Evolutionary conservation across 208 protist genomes (phyloP).

Genomic region (Trypanosoma brucei): DNA sequence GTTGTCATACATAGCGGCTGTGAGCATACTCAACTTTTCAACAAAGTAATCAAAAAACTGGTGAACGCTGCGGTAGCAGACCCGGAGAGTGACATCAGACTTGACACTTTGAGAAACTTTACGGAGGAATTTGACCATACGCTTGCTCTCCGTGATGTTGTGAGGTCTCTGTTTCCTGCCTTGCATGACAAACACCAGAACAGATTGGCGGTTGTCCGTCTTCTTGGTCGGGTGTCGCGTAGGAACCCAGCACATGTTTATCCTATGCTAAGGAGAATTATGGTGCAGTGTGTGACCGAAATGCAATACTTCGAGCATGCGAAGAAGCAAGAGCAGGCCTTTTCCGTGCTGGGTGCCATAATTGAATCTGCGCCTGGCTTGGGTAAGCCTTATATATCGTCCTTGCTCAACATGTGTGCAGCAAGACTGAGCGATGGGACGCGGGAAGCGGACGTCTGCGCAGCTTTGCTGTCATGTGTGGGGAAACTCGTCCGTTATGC

Average conservation of each 20-base stretch:
- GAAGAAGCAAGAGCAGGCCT: slow-evolving; percentile 81
- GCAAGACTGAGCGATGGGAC: slow-evolving; percentile 46
- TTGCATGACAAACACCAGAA: slow-evolving; percentile 88
- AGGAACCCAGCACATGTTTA: slow-evolving; percentile 77
- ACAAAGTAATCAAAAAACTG: slow-evolving; percentile 66
- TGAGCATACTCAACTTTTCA: slow-evolving; percentile 80
- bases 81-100: slow-evolving; percentile 83
- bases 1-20: slow-evolving; percentile 75
- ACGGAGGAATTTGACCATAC: slow-evolving; percentile 68
- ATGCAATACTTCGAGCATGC: slow-evolving; percentile 72
- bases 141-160: slow-evolving; percentile 73
- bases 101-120: slow-evolving; percentile 78
- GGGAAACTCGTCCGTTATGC: slow-evolving; percentile 81
- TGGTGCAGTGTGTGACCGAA: slow-evolving; percentile 82
- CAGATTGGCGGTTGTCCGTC: slow-evolving; percentile 60
- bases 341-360: slow-evolving; percentile 65
- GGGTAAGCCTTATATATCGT: slow-evolving; percentile 75
- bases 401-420: slow-evolving; percentile 69
- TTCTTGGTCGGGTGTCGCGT: slow-evolving; percentile 79
- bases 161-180: slow-evolving; percentile 64
- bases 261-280: slow-evolving; percentile 75
- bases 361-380: slow-evolving; percentile 79
- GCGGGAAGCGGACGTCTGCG: slow-evolving; percentile 48
- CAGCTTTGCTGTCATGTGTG: slow-evolving; percentile 73
- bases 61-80: slow-evolving; percentile 85